These are phyloP conservation scores for Citrus sinensis DNA, from an alignment of 345 rosid species.

Conservation along the genomic window DVS_A1.0 CM039162.1:31904001-31904500, in stretches of 20 bases:
- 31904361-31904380: constrained; percentile 54
- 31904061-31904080: constrained; percentile 54
- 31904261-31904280: not conserved
- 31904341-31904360: constrained; percentile 43
- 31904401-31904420: constrained; percentile 55
- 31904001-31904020: constrained; percentile 57
- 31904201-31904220: not conserved
- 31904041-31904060: constrained; percentile 48
- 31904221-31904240: not conserved
- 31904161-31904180: not conserved
- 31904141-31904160: constrained; percentile 44
- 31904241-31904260: not conserved
- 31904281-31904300: constrained; percentile 23
- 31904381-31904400: constrained; percentile 57
- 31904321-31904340: constrained; percentile 40
- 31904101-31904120: constrained; percentile 46
- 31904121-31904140: constrained; percentile 37
- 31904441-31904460: constrained; percentile 62
- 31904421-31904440: constrained; percentile 50
- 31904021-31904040: constrained; percentile 54
- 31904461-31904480: constrained; percentile 61
- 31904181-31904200: not conserved
- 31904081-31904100: constrained; percentile 59
- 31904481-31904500: constrained; percentile 57
- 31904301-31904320: constrained; percentile 55